Base-by-base conservation (phyloP, 148 eudicot genomes). In the Persicaria tinctoria region DNA sequence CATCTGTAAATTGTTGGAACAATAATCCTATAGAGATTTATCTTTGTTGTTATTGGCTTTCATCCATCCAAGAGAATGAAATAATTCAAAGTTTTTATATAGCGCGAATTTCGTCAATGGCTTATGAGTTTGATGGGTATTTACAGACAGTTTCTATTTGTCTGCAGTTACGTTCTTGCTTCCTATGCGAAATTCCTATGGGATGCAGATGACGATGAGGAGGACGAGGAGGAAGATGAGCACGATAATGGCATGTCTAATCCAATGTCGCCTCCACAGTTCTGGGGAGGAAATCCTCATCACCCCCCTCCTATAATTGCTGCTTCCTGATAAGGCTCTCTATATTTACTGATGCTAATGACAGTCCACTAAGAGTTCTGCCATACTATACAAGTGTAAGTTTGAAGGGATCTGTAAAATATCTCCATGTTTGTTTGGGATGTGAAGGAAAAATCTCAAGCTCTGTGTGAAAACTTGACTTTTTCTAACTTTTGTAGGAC, bases 81-180 rank as follows among this genome's bases (percentile, higher is more conserved):
- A 32, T 1, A 32, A 32, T 32, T 32, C 38, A 32, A 0, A 32
- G 38, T 32, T 32, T 32, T 32, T 32, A 32, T 32, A 2, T 32
- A 32, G 38, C 38, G 38, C 38, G 38, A 32, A 32, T 32, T 0
- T 32, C 38, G 2, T 32, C 38, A 32, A 32, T 32, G 38, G 38
- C 38, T 32, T 32, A 32, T 32, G 38, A 32, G 38, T 32, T 60
- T n/a, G 68, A 60, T 3, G 20, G 16, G 1, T 9, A 50, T 50
- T 50, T 8, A 50, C 12, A 12, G 12, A 8, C 3, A 50, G 53
- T 50, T 17, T 56, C 7, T 17, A 9, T 47, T 47, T 4, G 46
- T 32, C 48, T 32, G 75, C 75, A 73, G 75, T 18, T 73, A 73
- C n/a, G 75, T 73, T n/a, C 75, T 73, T 18, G 75, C 75, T n/a